A percentile compares a stretch with the other conserved stretches of the same genome.
Evolutionary conservation across 2,329 filamentous ascomycete species (phyloP).

Genomic region (Pseudogymnoascus sp.): DNA sequence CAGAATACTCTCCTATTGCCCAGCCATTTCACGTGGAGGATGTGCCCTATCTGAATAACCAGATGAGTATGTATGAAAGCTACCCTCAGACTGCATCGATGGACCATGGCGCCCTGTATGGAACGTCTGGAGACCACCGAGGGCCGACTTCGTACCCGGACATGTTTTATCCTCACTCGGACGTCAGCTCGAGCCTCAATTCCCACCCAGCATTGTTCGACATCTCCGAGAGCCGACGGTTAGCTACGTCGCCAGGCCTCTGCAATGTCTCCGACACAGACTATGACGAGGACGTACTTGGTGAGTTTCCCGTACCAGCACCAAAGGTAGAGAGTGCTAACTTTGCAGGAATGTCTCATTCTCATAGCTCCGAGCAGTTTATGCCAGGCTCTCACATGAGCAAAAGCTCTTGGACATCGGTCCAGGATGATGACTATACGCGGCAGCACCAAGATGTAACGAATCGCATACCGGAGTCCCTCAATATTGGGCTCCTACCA

Average conservation of each 20-base stretch:
- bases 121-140: conserved; percentile 46
- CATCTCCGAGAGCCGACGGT: conserved; percentile 23
- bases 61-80: conserved; percentile 48
- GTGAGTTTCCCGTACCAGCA: conserved; percentile 24
- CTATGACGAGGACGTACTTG: conserved; percentile 32
- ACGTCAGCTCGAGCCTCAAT: conserved; percentile 50
- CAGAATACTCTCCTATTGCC: conserved; percentile 47
- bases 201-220: conserved; percentile 53
- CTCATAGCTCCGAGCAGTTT: not conserved
- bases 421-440: conserved; percentile 24
- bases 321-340: not conserved
- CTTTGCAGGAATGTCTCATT: not conserved
- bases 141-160: conserved; percentile 53
- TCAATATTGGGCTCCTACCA: conserved; percentile 27
- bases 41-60: conserved; percentile 46
- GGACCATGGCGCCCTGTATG: conserved; percentile 45
- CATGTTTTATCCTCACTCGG: conserved; percentile 51
- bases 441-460: not conserved
- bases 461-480: not conserved
- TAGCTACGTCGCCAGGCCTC: conserved; percentile 21
- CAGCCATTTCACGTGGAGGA: conserved; percentile 48
- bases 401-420: conserved; percentile 20
- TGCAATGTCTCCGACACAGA: conserved; percentile 20
- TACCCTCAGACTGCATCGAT: conserved; percentile 45
- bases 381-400: not conserved